Evolutionary conservation across 1,284 basidiomycete species (phyloP), one percentile per base, ranked within the genome.

Genomic region (Tilletia horrida): DNA sequence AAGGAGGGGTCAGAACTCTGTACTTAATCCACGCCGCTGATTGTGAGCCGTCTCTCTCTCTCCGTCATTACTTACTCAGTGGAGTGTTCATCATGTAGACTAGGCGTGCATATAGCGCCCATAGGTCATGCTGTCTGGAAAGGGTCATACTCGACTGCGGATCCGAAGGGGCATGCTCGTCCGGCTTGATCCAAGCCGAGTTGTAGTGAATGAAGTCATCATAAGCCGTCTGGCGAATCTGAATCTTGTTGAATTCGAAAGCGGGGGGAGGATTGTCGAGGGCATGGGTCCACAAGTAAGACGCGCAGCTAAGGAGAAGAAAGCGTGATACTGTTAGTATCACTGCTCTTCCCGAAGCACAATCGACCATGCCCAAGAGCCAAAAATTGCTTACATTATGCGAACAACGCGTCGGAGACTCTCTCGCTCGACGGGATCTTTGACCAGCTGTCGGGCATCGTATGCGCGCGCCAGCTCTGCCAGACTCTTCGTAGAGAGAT

Each of bases 141-240:
- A 65, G n/a, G 14, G 63, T 52, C 40, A 29, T 50, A 27, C 6
- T 18, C 16, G 47, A 21, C 50, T 16, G 16, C 2, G 63, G 18
- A 18, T 18, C 45, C 18, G 21, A 18, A 18, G 45, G 16, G 7
- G 45, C 16, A 14, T 35, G 9, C 8, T 59, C 27, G 7, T 59
- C 55, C 13, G 55, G 55, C 55, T 35, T 59, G 27, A 59, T 72
- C 75, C 75, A 75, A 18, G 71, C 71, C 44, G 71, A 73, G n/a
- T 68, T 69, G n/a, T 68, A 66, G 57, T 76, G 75, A 43, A 76
- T 76, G 40, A 59, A 69, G 45, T 76, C 70, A 62, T 76, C 75
- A 21, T 66, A 66, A 29, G 47, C 64, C 16, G 69, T 67, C 0
- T 67, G 69, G n/a, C 73, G 70, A 21, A 75, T 55, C 48, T 71